phyloP scores from a whole-genome alignment of 2,329 filamentous ascomycete species.

The Aspergillus novofumigatus region DNA sequence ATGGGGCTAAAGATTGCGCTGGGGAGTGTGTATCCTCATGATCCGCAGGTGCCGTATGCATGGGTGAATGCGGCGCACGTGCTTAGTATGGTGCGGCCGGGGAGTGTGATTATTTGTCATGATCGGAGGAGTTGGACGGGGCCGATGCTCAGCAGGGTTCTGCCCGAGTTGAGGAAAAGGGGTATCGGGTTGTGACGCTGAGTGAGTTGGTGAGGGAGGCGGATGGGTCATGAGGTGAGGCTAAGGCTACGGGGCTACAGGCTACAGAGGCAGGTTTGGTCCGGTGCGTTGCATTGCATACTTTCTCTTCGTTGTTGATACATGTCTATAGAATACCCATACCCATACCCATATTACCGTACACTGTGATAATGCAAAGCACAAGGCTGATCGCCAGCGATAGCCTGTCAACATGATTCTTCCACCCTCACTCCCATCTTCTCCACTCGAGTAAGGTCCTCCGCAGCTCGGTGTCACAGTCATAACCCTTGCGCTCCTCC shows the following conservation, averaged over 20 bases:
- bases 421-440: slow-evolving; percentile 49
- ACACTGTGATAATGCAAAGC: background rate
- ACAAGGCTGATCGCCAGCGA: background rate
- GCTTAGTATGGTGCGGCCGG: slow-evolving; percentile 71
- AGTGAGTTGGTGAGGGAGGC: slow-evolving; percentile 56
- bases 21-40: slow-evolving; percentile 83
- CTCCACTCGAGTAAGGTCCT: slow-evolving; percentile 51
- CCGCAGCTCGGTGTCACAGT: slow-evolving; percentile 44
- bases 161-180: slow-evolving; percentile 66
- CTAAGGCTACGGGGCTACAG: background rate
- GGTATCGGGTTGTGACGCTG: slow-evolving; percentile 69
- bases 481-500: slow-evolving; percentile 58
- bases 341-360: background rate
- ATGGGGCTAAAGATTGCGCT: slow-evolving; percentile 71
- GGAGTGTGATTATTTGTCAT: slow-evolving; percentile 80
- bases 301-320: background rate
- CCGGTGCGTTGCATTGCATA: background rate
- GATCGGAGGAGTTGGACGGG: slow-evolving; percentile 78
- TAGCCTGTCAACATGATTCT: slow-evolving; percentile 5
- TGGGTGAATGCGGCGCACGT: slow-evolving; percentile 72
- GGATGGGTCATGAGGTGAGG: background rate
- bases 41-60: slow-evolving; percentile 73
- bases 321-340: slow-evolving; percentile 5
- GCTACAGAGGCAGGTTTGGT: background rate
- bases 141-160: slow-evolving; percentile 68